Evolutionary conservation across 1,139 yeast species (phyloP).

Genomic region (Kurtzmaniella natalensis): DNA sequence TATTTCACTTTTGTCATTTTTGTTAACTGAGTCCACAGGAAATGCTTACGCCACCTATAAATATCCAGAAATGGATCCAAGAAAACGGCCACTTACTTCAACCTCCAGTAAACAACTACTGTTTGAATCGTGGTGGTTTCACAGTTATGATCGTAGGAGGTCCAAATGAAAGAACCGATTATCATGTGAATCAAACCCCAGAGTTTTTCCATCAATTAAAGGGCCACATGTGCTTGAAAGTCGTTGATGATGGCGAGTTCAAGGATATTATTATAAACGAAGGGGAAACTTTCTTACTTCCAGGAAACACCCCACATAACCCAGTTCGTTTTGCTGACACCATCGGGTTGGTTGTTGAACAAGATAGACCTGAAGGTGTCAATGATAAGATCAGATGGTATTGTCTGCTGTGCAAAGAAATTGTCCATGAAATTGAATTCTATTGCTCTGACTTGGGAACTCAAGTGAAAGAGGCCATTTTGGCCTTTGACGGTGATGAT

Average conservation of each 20-base stretch:
- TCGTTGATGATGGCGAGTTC: constrained; percentile 76
- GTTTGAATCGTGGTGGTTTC: constrained; percentile 87
- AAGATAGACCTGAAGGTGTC: constrained; percentile 72
- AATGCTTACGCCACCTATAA: constrained; percentile 69
- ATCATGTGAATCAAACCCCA: constrained; percentile 90
- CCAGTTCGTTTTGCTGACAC: constrained; percentile 86
- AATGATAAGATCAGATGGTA: constrained; percentile 83
- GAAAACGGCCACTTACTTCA: constrained; percentile 72
- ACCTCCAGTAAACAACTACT: constrained; percentile 90
- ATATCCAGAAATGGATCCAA: constrained; percentile 73
- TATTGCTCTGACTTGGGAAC: constrained; percentile 82
- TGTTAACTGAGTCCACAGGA: too few species aligned
- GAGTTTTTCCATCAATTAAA: constrained; percentile 88
- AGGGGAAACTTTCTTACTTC: constrained; percentile 83
- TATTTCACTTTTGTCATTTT: too few species aligned
- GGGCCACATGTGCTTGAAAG: constrained; percentile 80
- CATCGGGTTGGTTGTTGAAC: constrained; percentile 91
- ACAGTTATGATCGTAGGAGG: constrained; percentile 96
- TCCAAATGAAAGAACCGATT: constrained; percentile 90
- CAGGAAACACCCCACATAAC: constrained; percentile 82
- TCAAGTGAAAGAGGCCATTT: constrained; percentile 81
- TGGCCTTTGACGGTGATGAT: constrained; percentile 60
- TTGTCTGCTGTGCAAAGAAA: constrained; percentile 61
- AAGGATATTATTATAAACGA: constrained; percentile 72
- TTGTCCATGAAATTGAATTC: constrained; percentile 67